Base-by-base conservation (phyloP, 768 basidiomycete species). In the Boletus rubescentipes region DNA sequence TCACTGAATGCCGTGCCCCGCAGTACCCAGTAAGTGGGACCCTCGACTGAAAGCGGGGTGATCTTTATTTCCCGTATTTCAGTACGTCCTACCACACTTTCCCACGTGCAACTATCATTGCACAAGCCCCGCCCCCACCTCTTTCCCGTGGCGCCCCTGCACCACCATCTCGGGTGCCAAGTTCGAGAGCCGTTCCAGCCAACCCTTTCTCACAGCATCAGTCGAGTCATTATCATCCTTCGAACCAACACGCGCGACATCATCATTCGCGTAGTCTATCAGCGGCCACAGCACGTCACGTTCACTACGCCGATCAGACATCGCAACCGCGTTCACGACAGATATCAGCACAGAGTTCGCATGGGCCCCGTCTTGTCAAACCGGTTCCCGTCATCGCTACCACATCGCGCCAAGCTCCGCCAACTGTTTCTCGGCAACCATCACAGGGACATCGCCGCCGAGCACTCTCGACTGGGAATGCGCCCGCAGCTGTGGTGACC, bases 71-170 rank as follows among this genome's bases (percentile, higher is more conserved):
- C 53, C 54, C 38, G 37, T 20, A 43, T 39, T 41, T 39, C 52
- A 69, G 65, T 15, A 2, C 55, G 30, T 50, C 69, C 38, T 61
- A 67, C 53, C 51, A 71, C 37, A 69, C 62, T 20, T 69, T 69
- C 15, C 65, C 68, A 15, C 70, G 69, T 23, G 60, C 65, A 12
- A 11, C 55, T 1, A 10, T 49, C 12, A 37, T 46, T 29, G 50
- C 57, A 2, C 51, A 36, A 42, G 34, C 37, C 6, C 20, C 40
- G n/a, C 26, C 40, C 2, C 31, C 16, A 20, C 43, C 50, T 12
- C 29, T 15, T 40, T 34, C 54, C 32, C 57, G 20, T 6, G 30
- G 23, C 7, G 20, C 15, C 4, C 21, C 45, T 4, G 29, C n/a
- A 21, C 59, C 54, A 34, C 55, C 29, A 32, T 38, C 49, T 2